Evolutionary conservation across 495 filamentous ascomycete genomes (phyloP), one percentile per base, ranked within the genome.

Genomic region (Pyrenopolyporus hunteri): DNA sequence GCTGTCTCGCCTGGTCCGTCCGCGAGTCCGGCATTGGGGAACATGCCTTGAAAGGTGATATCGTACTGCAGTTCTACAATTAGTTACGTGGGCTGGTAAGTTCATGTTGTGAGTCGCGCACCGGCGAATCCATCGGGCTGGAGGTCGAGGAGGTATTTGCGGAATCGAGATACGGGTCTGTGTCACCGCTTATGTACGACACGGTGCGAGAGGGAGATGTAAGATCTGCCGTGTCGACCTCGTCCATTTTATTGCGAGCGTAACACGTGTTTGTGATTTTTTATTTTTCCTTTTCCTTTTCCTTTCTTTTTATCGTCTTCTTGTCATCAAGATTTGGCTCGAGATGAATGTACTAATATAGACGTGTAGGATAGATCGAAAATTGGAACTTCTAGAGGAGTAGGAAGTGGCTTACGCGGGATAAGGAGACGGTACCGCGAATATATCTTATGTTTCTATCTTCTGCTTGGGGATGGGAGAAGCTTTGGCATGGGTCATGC

Each of bases 91-190:
- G n/a, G 14, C 5, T 11, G 13, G 32, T 6, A 39, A 45, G 10
- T 19, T 37, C 11, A 17, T 6, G 20, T 5, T 20, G 35, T 25
- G 28, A 32, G 36, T 57, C 65, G 65, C 63, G 3, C 63, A 79
- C 76, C 10, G 71, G 58, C 26, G 74, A 75, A 48, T 70, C 73
- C 53, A 66, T 71, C 19, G 76, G 72, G 61, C 76, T 79, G 19
- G 76, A 73, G 3, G 74, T 74, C 7, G 76, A 78, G 8, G 76
- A 78, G 8, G 67, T 63, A 45, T 67, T 67, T 13, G 71, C 43
- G 13, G 63, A 67, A 39, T 76, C 74, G 19, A 74, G 59, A 47
- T 79, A 79, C 16, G 71, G 68, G 17, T 79, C 76, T 6, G 67
- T 43, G 26, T 76, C 73, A 1, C 70, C 73, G 56, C 74, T 77